A percentile compares a stretch with the other conserved stretches of the same genome.
Evolutionary conservation across 495 filamentous ascomycete species (phyloP).

Genomic region (Podospora conica): DNA sequence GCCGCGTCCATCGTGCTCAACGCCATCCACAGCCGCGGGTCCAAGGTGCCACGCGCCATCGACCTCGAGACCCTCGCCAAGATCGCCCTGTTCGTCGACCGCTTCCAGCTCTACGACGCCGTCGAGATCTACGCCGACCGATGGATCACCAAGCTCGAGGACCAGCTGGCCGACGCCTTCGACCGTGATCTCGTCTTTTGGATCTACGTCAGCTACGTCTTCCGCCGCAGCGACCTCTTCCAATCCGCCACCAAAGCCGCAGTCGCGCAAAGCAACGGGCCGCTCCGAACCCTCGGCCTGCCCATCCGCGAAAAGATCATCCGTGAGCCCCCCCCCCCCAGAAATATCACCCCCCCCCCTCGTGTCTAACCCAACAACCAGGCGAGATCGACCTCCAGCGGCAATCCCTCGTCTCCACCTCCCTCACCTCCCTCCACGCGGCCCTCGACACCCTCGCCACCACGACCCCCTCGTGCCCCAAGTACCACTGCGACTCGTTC

Average conservation of each 20-base stretch:
- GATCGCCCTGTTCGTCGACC: slow-evolving; percentile 46
- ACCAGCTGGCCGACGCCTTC: slow-evolving; percentile 5
- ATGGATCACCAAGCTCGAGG: slow-evolving; percentile 35
- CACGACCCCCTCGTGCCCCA: slow-evolving; percentile 4
- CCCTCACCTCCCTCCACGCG: slow-evolving; percentile 14
- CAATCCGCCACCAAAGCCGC: slow-evolving; percentile 18
- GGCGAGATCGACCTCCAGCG: slow-evolving; percentile 22
- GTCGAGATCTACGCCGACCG: slow-evolving; percentile 36
- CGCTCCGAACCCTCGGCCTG: slow-evolving; percentile 17
- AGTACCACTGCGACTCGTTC: slow-evolving; percentile 23
- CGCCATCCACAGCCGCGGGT: slow-evolving; percentile 43
- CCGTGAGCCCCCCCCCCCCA: slow-evolving; percentile 7
- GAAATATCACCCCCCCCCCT: not conserved
- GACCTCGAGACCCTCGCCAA: slow-evolving; percentile 43
- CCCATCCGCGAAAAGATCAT: slow-evolving; percentile 27
- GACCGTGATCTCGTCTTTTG: slow-evolving; percentile 20
- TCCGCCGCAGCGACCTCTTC: slow-evolving; percentile 23
- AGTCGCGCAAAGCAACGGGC: slow-evolving; percentile 12
- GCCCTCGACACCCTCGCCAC: slow-evolving; percentile 15
- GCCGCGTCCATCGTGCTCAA: slow-evolving; percentile 45
- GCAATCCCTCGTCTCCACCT: slow-evolving; percentile 14
- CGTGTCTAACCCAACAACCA: not conserved
- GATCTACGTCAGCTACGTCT: slow-evolving; percentile 26
- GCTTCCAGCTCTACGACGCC: slow-evolving; percentile 42
- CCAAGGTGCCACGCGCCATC: slow-evolving; percentile 36